A percentile compares a stretch with the other conserved stretches of the same genome.
These are phyloP conservation scores for Syncephalis fuscata DNA, from an alignment of 371 early-diverging fungal genomes.

Conservation along the genomic window DNA sequence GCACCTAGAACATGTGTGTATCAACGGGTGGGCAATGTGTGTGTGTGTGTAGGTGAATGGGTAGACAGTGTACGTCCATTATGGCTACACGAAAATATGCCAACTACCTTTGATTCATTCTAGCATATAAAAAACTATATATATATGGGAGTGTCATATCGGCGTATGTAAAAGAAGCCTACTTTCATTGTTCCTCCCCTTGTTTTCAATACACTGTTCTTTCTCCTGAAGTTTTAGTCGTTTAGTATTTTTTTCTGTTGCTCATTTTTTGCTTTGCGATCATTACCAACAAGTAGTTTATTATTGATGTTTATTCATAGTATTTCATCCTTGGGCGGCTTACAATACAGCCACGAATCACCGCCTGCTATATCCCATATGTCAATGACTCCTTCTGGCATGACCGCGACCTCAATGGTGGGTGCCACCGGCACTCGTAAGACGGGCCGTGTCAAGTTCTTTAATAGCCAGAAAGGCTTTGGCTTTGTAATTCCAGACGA, in stretches of 20 bases:
- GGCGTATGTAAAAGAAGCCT: too few species aligned
- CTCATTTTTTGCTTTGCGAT: conserved; percentile 7
- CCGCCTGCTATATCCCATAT: conserved; percentile 4
- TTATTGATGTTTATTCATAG: too few species aligned
- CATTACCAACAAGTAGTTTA: too few species aligned
- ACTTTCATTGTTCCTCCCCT: conserved; percentile 1
- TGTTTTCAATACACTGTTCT: conserved; percentile 3
- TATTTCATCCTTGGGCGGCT: too few species aligned
- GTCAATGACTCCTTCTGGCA: background rate
- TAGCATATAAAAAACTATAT: too few species aligned
- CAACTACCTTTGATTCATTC: too few species aligned
- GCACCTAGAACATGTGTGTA: too few species aligned
- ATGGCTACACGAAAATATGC: too few species aligned
- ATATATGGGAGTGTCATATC: too few species aligned
- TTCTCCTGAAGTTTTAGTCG: conserved; percentile 2
- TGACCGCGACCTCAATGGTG: conserved; percentile 8
- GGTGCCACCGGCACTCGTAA: conserved; percentile 16
- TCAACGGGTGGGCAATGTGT: too few species aligned
- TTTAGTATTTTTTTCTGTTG: conserved; percentile 9
- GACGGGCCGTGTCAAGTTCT: conserved; percentile 71
- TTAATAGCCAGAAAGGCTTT: conserved; percentile 73
- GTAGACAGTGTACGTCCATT: too few species aligned
- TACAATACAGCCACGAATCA: conserved; percentile 3
- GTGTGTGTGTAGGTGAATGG: too few species aligned
- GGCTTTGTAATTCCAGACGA: conserved; percentile 70